Evolutionary conservation across 1,139 yeast species (phyloP).

Genomic region (Geotrichum carabidarum): DNA sequence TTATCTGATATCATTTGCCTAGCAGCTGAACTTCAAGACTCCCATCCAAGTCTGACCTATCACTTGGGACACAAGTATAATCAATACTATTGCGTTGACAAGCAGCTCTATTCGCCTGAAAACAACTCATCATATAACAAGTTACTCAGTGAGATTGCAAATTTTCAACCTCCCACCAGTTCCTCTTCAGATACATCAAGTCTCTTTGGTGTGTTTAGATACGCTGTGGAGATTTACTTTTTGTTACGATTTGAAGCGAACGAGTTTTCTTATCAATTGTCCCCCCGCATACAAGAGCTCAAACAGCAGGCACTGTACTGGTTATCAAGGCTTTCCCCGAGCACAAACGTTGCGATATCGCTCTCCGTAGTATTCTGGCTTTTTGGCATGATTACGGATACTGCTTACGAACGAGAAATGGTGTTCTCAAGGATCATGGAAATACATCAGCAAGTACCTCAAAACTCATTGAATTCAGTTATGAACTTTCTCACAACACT

Average conservation of each 20-base stretch:
- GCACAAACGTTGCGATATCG: slow-evolving; percentile 16
- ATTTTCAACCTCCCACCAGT: neutral
- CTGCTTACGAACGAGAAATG: slow-evolving; percentile 17
- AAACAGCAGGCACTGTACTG: slow-evolving; percentile 19
- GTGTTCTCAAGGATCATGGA: slow-evolving; percentile 21
- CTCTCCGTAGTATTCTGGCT: slow-evolving; percentile 26
- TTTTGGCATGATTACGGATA: slow-evolving; percentile 25
- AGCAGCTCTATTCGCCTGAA: neutral
- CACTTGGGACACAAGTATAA: slow-evolving; percentile 14
- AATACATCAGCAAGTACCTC: slow-evolving; percentile 18
- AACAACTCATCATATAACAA: neutral
- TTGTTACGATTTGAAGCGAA: slow-evolving; percentile 22
- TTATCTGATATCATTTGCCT: slow-evolving; percentile 10
- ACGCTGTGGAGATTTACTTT: slow-evolving; percentile 21
- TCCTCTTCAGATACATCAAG: slow-evolving; percentile 13
- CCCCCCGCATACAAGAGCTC: slow-evolving; percentile 17
- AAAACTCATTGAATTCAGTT: slow-evolving; percentile 21
- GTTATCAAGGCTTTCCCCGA: slow-evolving; percentile 17
- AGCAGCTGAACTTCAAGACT: slow-evolving; percentile 8
- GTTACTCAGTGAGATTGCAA: neutral
- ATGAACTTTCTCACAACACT: slow-evolving; percentile 20
- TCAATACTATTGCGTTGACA: neutral
- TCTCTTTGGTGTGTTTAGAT: slow-evolving; percentile 20
- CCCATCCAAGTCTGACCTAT: slow-evolving; percentile 10
- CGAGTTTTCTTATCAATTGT: slow-evolving; percentile 18